Percentiles rank a stretch among this genome's conserved stretches.
Conservation (phyloP, 129 eudicot species). For the Arctium minus region DNA sequence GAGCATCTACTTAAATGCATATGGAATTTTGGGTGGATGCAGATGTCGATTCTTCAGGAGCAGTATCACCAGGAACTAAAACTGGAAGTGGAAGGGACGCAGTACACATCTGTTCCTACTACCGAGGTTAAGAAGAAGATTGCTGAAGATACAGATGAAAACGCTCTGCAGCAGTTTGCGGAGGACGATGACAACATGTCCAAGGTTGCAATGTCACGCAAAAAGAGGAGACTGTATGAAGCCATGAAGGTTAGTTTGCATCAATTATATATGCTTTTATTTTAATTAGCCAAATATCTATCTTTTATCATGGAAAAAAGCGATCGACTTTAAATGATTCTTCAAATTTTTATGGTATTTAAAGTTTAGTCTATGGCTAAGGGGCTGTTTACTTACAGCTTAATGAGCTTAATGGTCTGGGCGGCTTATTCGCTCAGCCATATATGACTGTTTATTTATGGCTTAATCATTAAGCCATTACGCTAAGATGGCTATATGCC, state of each 20-base stretch:
- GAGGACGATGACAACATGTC: conserved; percentile 43
- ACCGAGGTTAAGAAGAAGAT: conserved; percentile 18
- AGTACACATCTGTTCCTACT: conserved; percentile 15
- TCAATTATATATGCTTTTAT: not conserved
- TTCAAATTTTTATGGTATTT: not conserved
- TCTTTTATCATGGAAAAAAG: not conserved
- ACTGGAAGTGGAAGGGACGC: conserved; percentile 44
- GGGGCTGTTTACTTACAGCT: too few relatives aligned
- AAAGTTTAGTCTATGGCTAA: too few relatives aligned
- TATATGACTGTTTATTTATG: too few relatives aligned
- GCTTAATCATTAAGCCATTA: too few relatives aligned
- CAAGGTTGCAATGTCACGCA: conserved; percentile 50
- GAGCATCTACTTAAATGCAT: not conserved
- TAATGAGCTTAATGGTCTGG: too few relatives aligned
- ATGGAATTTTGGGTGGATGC: conserved; percentile 24
- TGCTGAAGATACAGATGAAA: conserved; percentile 23
- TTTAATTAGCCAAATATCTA: too few relatives aligned
- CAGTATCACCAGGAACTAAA: conserved; percentile 54
- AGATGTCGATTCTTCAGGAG: conserved; percentile 48
- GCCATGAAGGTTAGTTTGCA: conserved; percentile 64
- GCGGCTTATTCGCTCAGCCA: too few relatives aligned
- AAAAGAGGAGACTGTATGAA: conserved; percentile 46
- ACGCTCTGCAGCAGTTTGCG: conserved; percentile 30
- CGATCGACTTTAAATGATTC: too few relatives aligned
- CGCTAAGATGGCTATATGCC: too few relatives aligned